Evolutionary conservation across 2,329 filamentous ascomycete genomes (phyloP), one percentile per base, ranked within the genome.

Genomic region (Cordyceps pruinosa): DNA sequence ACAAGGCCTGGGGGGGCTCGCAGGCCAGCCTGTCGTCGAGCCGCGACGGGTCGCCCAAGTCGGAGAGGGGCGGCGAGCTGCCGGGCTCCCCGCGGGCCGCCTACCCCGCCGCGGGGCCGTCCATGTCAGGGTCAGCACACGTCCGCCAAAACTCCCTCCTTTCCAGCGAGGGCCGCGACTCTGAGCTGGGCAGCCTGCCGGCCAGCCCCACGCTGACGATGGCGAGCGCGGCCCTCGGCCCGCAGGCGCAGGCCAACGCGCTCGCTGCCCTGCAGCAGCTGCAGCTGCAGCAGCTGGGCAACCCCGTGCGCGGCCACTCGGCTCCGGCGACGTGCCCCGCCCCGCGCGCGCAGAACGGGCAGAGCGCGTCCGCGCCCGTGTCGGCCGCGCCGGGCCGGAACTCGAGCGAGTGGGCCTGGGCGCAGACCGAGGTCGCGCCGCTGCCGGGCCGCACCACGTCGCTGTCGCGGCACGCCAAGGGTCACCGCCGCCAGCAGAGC

Each of bases 1-100:
- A 83, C 12, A 85, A 82, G 50, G 87, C 90, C 0, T 96, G 89
- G 82, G 90, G 90, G 25, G 88, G 88, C 5, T 94, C 89, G 58
- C 88, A 90, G 65, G 84, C 80, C 1, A 93, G 89, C 64, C 72
- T 91, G 6, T 77, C 77, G 61, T 83, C 80, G 3, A 77, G 77
- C 37, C 70, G 73, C 6, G 78, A 79, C 48, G 78, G 77, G 3
- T 81, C 78, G 19, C 79, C 79, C 2, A 70, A 72, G 26, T 77
- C 77, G 5, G 75, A 79, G 42, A 72, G 78, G 57, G 77, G 73
- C n/a, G n/a, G n/a, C 1, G 80, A 81, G 25, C 73, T 72, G 51
- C 72, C 75, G 2, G 70, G 67, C 19, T 79, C 75, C 17, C 79
- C 79, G 12, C 69, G 70, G 68, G 52, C 55, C 35, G 46, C 37